Evolutionary conservation across 257 asterid genomes (phyloP), one percentile per base, ranked within the genome.

Genomic region (Oldenlandia corymbosa): DNA sequence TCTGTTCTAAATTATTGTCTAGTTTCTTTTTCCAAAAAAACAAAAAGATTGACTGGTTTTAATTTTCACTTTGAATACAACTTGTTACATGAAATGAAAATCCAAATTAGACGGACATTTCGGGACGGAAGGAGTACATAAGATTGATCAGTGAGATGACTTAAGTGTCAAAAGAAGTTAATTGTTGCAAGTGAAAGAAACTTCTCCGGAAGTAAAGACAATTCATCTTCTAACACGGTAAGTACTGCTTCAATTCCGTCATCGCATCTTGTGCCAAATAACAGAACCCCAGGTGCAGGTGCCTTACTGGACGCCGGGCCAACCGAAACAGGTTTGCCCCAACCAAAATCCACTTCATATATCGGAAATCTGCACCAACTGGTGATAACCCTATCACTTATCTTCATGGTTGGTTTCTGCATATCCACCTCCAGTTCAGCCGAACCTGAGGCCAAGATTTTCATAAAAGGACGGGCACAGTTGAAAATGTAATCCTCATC

Each of bases 191-290:
- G 58, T 26, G 28, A 20, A 51, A 24, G 32, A 1, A 51, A 23
- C 58, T 51, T 34, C 1, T 55, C 14, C 2, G 60, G 26, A 20
- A 63, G 28, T 20, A 20, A 21, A 5, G 49, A 10, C 11, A 48
- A 9, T 37, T 66, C 30, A 11, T 73, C 70, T 10, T 54, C 62
- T 2, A 34, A 65, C 72, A 71, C 37, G 68, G 60, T 71, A 49
- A 75, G 4, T 9, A 4, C 4, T 34, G 39, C 39, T 34, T 34
- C 39, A 3, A 34, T 34, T 34, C 39, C 39, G 53, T 76, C 76
- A 27, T 80, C 85, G 51, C 37, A 21, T 9, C 55, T 62, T 0
- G 74, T 70, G n/a, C 61, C 51, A 66, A 64, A 55, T 51, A 79
- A 64, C 10, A 76, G 49, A 10, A 47, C 64, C 1, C 54, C 20